Evolutionary conservation across 2,329 filamentous ascomycete species (phyloP), one percentile per base, ranked within the genome.

Genomic region (Cladophialophora chaetospira): DNA sequence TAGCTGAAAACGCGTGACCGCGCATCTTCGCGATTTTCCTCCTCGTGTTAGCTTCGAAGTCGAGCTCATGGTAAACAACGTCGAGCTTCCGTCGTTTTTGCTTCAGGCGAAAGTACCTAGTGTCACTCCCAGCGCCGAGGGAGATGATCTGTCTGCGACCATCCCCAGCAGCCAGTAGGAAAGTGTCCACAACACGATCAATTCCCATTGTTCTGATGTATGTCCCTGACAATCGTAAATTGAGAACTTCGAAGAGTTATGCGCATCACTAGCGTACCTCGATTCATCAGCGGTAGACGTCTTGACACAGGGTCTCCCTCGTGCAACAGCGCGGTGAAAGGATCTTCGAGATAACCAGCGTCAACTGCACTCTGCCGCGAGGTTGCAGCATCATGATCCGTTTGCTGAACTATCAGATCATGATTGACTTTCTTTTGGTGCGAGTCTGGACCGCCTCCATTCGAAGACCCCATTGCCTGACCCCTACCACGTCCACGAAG

Each of bases 91-190:
- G 70, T 3, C 53, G 56, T 23, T 58, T 57, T 17, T 63, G 61
- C 47, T 57, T 62, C 44, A 97, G 75, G 17, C 90, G 86, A 68
- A 97, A 91, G 58, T 86, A 88, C 13, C 94, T 84, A 5, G 94
- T 97, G 70, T 99, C 94, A 9, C 92, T 96, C 21, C 94, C 94
- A 13, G 94, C 93, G 26, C 94, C 94, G 0, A 99, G 82, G 0
- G 92, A 97, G 59, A 99, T 82, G 58, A 99, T 91, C 70, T 99
- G 94, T 70, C 75, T 73, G 58, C 65, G 57, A 67, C 6, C 53
- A 63, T 43, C 56, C 10, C 23, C 42, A 73, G 60, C 67, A 64
- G 46, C 68, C n/a, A 38, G 69, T 60, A 65, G 56, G 29, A 97
- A 97, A 5, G 77, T 78, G 49, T 82, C 71, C 36, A 97, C 83